Base-by-base conservation (phyloP, 495 filamentous ascomycete genomes). In the Neurospora sp. region DNA sequence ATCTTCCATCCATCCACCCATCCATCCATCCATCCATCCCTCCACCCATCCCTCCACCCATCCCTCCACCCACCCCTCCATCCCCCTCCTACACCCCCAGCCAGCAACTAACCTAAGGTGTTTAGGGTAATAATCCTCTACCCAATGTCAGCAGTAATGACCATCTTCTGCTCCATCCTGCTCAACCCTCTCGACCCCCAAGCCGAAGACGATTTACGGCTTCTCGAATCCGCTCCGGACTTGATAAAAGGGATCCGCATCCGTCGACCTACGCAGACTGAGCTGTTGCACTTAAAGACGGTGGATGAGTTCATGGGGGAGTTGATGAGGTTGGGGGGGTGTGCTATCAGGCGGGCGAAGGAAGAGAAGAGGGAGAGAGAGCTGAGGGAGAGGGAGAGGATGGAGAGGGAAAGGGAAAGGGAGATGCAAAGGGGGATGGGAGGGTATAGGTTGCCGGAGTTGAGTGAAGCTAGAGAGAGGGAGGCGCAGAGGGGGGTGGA, bases 101-200 rank as follows among this genome's bases (percentile, higher is more conserved):
- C 31, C 31, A 31, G 2, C 2, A 3, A 31, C 31, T 31, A 31
- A 31, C 31, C 31, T n/a, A n/a, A n/a, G n/a, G n/a, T n/a, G n/a
- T n/a, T n/a, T 6, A 86, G 84, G 82, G 82, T 81, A 12, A 73
- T 87, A 0, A 80, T 87, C 18, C 87, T 86, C 76, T 88, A 88
- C 72, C 86, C 86, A 42, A 85, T 87, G 74, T 85, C 86, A 23
- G 85, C 86, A 38, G 78, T 86, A 27, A 78, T 86, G 39, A 80
- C 80, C 16, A 82, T 88, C 39, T 88, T 88, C 71, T 87, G 83
- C 79, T 85, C 82, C 71, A 84, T 87, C 71, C 79, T 88, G 6
- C 79, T 84, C 20, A 84, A 85, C 70, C 86, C 86, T 5, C 74
- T 83, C 5, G 79, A 85, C 66, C 81, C 82, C 1, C 81, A 84